Conservation (phyloP, 768 basidiomycete species). For the Coprinopsis marcescibilis region DNA sequence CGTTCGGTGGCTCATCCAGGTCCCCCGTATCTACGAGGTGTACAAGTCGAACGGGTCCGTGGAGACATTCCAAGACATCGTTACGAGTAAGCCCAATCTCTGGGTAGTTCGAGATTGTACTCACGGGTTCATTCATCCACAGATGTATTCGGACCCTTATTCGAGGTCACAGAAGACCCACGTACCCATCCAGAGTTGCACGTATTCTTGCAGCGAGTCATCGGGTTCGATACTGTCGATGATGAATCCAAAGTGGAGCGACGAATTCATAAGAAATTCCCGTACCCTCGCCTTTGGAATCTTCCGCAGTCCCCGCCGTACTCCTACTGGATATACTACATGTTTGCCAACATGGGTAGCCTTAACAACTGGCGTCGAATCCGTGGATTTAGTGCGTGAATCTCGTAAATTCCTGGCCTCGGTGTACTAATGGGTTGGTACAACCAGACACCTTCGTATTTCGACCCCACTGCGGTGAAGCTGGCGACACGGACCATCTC, state of each 20-base stretch:
- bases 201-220: constrained; percentile 88
- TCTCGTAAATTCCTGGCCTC: background rate
- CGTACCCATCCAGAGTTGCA: constrained; percentile 88
- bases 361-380: constrained; percentile 87
- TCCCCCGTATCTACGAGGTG: constrained; percentile 91
- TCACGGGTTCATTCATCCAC: background rate
- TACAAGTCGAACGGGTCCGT: constrained; percentile 88
- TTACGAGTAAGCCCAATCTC: constrained; percentile 65
- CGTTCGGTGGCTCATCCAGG: constrained; percentile 95
- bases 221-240: constrained; percentile 98
- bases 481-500: constrained; percentile 96
- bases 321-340: constrained; percentile 97
- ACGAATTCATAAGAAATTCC: constrained; percentile 89
- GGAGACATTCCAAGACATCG: constrained; percentile 84
- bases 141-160: constrained; percentile 93
- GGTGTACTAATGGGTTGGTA: background rate
- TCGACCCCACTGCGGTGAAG: constrained; percentile 95
- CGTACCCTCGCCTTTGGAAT: constrained; percentile 87
- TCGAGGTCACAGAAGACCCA: constrained; percentile 94
- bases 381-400: constrained; percentile 82
- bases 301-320: constrained; percentile 88
- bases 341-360: constrained; percentile 94
- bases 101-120: background rate
- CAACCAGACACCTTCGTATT: constrained; percentile 87
- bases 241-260: constrained; percentile 95